Base-by-base conservation (phyloP, 192 early-diverging fungal species). In the Ambispora gerdemannii region DNA sequence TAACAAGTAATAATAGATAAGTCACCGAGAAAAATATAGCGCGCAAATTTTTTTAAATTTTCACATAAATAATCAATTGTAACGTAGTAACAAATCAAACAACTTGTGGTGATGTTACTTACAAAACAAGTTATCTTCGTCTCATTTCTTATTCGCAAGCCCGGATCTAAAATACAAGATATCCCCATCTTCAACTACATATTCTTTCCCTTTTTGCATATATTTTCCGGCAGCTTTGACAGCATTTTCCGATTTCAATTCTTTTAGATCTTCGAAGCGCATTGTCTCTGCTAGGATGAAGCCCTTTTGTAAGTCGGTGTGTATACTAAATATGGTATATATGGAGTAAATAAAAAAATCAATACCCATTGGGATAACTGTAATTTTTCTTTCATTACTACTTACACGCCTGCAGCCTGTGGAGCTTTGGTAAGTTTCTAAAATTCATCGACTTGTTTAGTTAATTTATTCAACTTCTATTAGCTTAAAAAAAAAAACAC, bases 271-370 rank as follows among this genome's bases (percentile, higher is more conserved):
- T 0, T 90, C 89, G 66, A 87, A 97, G 70, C 82, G 82, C 90
- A 94, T 93, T 15, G 93, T 86, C 80, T 98, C 96, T 32, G 91
- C 95, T 88, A 93, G 91, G 77, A 97, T 95, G 62, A 97, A 96
- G 61, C 89, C 92, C 72, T 87, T 84, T 59, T 92, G 89, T 63
- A 93, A 88, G 71, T 91, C 88, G 34, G 86, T 84, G 75, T 99
- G 95, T 80, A 99, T 97, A 34, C 89, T 91, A 75, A 51, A 3
- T n/a, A 27, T 6, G 6, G 38, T 6, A 10, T 43, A 10, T 43
- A 15, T 10, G 38, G 15, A 43, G 38, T n/a, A n/a, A n/a, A n/a
- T n/a, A n/a, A n/a, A n/a, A n/a, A n/a, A n/a, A n/a, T n/a, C n/a
- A n/a, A n/a, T n/a, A n/a, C n/a, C n/a, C n/a, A n/a, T n/a, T n/a